phyloP scores from a whole-genome alignment of 768 basidiomycete genomes.

The Termitomyces sp. region DNA sequence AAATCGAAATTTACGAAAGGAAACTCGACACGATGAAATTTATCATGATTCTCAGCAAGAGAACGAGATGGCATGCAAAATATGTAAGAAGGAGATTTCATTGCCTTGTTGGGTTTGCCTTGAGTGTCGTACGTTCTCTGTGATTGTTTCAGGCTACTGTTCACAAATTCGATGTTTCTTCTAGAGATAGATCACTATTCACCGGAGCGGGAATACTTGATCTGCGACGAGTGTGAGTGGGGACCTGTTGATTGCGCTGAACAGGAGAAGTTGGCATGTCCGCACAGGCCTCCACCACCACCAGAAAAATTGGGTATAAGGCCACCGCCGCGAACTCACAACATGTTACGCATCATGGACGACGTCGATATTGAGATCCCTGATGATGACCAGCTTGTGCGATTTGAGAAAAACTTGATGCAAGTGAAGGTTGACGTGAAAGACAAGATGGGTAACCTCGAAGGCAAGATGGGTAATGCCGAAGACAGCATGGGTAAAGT shows the following conservation, averaged over 20 bases:
- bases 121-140: neutral
- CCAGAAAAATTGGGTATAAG: neutral
- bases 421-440: neutral
- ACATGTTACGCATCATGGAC: neutral
- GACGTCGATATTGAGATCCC: neutral
- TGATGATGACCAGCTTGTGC: neutral
- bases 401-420: neutral
- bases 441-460: neutral
- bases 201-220: too few species aligned
- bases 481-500: too few species aligned
- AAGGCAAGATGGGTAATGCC: neutral
- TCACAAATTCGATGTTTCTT: neutral
- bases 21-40: too few species aligned
- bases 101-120: too few species aligned
- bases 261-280: too few species aligned
- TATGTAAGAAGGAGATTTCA: too few species aligned
- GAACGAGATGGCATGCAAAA: too few species aligned
- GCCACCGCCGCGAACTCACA: neutral
- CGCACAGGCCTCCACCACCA: neutral
- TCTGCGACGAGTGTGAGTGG: neutral
- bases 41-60: too few species aligned
- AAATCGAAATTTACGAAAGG: too few species aligned
- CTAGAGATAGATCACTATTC: neutral
- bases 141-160: neutral
- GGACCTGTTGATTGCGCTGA: neutral